Percentiles rank a stretch among this genome's conserved stretches.
These are phyloP conservation scores for Euphorbia corollata DNA, from an alignment of 441 rosid genomes.

Conservation along the genomic window DNA sequence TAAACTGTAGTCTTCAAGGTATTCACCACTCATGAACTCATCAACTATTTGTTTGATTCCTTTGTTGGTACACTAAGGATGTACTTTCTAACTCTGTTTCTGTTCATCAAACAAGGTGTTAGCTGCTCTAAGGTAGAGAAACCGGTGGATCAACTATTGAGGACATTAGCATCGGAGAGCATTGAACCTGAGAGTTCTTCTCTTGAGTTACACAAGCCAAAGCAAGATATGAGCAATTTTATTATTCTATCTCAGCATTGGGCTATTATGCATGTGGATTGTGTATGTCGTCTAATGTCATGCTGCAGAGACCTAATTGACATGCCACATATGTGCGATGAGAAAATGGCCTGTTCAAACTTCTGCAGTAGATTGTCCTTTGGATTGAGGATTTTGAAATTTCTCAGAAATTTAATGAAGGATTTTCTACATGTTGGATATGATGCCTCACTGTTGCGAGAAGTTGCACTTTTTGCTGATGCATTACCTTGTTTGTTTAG, in stretches of 20 bases:
- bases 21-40: constrained; percentile 18
- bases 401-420: constrained; percentile 64
- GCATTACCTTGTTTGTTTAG: constrained; percentile 55
- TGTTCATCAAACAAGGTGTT: constrained; percentile 35
- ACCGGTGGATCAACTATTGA: constrained; percentile 58
- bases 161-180: constrained; percentile 72
- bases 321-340: constrained; percentile 50
- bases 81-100: background rate
- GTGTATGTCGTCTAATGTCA: constrained; percentile 55
- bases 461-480: constrained; percentile 67
- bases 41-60: constrained; percentile 3
- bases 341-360: constrained; percentile 50
- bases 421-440: constrained; percentile 60
- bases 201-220: constrained; percentile 37
- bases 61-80: constrained; percentile 15
- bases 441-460: constrained; percentile 61
- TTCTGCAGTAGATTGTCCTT: constrained; percentile 55
- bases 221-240: constrained; percentile 51
- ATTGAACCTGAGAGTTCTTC: constrained; percentile 51
- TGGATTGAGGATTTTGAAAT: constrained; percentile 75
- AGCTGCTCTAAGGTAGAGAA: constrained; percentile 77
- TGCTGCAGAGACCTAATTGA: constrained; percentile 61
- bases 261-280: constrained; percentile 72
- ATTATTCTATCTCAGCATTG: constrained; percentile 72
- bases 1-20: constrained; percentile 77